Percentiles rank a stretch among this genome's conserved stretches.
These are phyloP conservation scores for Galerina sulciceps DNA, from an alignment of 768 basidiomycete species.

Conservation along the genomic window DNA sequence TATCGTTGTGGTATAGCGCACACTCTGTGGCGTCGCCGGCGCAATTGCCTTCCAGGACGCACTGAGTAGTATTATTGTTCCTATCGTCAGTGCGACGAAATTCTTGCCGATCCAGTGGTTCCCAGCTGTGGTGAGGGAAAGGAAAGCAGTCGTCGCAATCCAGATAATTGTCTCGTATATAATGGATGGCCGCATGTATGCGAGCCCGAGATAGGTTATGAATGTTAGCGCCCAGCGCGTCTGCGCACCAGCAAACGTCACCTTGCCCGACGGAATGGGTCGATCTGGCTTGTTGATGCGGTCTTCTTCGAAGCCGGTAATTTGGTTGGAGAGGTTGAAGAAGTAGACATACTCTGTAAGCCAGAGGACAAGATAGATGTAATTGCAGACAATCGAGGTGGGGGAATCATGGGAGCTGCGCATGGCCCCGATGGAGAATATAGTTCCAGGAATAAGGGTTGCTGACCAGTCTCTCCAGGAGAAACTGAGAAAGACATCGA, in stretches of 20 bases:
- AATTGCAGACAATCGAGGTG: neutral
- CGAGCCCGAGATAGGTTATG: neutral
- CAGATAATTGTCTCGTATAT: neutral
- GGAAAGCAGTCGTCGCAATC: neutral
- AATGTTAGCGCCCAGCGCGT: neutral
- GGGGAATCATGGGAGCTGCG: too few species aligned
- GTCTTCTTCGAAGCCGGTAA: neutral
- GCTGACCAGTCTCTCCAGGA: too few species aligned
- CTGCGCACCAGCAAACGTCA: neutral
- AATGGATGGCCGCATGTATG: neutral
- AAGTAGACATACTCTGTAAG: neutral
- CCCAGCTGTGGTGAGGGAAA: neutral
- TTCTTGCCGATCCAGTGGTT: neutral
- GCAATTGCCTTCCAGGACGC: neutral
- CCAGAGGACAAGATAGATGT: neutral
- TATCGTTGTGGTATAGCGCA: neutral
- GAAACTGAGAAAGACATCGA: too few species aligned
- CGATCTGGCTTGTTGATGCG: neutral
- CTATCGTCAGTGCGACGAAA: neutral
- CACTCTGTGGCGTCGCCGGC: neutral
- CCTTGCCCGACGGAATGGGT: neutral
- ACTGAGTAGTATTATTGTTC: neutral
- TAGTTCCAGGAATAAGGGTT: too few species aligned
- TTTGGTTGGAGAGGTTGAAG: neutral
- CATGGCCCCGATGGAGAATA: too few species aligned